These are phyloP conservation scores for Pyricularia grisea DNA, from an alignment of 2,329 filamentous ascomycete genomes.

Conservation along the genomic window DNA sequence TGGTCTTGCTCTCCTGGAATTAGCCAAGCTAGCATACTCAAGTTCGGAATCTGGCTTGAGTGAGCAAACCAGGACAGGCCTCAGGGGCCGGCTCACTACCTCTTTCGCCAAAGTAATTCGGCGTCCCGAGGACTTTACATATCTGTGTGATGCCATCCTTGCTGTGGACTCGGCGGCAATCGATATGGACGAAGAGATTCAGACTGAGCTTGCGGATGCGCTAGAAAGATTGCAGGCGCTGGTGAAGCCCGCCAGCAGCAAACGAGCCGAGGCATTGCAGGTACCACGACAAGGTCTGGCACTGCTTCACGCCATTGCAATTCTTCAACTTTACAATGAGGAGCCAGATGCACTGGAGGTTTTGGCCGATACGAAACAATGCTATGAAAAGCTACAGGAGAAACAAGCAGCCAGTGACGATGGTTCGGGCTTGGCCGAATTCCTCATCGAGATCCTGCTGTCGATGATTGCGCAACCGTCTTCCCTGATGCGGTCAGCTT, in stretches of 20 bases:
- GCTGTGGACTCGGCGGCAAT: conserved; percentile 42
- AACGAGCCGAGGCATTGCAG: conserved; percentile 17
- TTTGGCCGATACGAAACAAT: conserved; percentile 70
- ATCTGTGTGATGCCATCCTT: conserved; percentile 44
- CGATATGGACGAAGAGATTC: conserved; percentile 44
- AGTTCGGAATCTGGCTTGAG: conserved; percentile 19
- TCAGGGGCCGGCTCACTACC: conserved; percentile 1
- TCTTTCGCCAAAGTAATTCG: conserved; percentile 29
- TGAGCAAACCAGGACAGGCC: background rate
- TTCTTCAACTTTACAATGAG: conserved; percentile 84
- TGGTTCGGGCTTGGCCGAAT: conserved; percentile 48
- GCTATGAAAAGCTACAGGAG: conserved; percentile 56
- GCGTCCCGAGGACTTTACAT: conserved; percentile 39
- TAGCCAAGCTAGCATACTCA: conserved; percentile 48
- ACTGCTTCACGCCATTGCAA: conserved; percentile 72
- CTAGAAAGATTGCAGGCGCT: conserved; percentile 43
- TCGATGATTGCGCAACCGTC: conserved; percentile 83
- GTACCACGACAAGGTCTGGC: conserved; percentile 55
- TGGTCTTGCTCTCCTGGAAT: conserved; percentile 36
- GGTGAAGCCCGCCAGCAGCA: conserved; percentile 26
- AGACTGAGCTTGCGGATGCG: conserved; percentile 41
- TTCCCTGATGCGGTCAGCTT: conserved; percentile 73
- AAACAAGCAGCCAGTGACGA: conserved; percentile 27
- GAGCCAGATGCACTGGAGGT: conserved; percentile 78
- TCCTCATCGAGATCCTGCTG: conserved; percentile 81